A percentile compares a stretch with the other conserved stretches of the same genome.
phyloP scores from a whole-genome alignment of 768 basidiomycete genomes.

The Leccinum broughii region DNA sequence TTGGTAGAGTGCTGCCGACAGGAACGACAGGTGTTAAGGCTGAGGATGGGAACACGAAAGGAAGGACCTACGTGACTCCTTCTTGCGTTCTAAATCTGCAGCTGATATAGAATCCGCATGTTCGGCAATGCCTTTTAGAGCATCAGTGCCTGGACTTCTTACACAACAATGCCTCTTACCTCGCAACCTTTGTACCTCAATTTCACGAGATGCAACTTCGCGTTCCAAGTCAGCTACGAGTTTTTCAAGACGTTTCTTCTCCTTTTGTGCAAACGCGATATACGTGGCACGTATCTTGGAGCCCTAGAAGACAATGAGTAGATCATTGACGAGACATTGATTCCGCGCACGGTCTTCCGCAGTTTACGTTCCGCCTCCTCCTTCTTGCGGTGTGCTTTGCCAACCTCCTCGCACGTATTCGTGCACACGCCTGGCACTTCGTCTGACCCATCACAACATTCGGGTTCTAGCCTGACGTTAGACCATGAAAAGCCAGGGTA shows the following conservation, averaged over 20 bases:
- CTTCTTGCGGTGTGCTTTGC: constrained; percentile 65
- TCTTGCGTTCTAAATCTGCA: constrained; percentile 80
- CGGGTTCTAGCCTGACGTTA: constrained; percentile 56
- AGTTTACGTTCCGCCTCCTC: constrained; percentile 75
- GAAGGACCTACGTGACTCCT: constrained; percentile 71
- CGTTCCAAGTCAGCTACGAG: constrained; percentile 51
- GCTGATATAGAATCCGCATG: constrained; percentile 76
- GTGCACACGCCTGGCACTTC: constrained; percentile 80
- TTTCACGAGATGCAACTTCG: constrained; percentile 64
- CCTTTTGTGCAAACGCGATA: constrained; percentile 83
- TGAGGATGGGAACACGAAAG: constrained; percentile 1
- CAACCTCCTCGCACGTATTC: constrained; percentile 75
- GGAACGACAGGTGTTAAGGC: constrained; percentile 1
- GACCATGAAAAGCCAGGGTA: background rate
- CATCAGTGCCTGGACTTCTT: background rate
- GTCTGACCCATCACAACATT: constrained; percentile 97
- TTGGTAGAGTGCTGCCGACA: constrained; percentile 69
- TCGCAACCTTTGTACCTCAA: constrained; percentile 71
- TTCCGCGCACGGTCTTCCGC: constrained; percentile 66
- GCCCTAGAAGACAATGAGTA: constrained; percentile 50
- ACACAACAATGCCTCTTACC: constrained; percentile 42
- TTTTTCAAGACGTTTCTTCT: constrained; percentile 79
- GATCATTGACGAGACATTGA: background rate
- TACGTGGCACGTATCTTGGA: constrained; percentile 90
- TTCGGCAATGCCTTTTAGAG: constrained; percentile 68